Evolutionary conservation across 257 asterid species (phyloP), one percentile per base, ranked within the genome.

Genomic region (Solanum paucissectum): DNA sequence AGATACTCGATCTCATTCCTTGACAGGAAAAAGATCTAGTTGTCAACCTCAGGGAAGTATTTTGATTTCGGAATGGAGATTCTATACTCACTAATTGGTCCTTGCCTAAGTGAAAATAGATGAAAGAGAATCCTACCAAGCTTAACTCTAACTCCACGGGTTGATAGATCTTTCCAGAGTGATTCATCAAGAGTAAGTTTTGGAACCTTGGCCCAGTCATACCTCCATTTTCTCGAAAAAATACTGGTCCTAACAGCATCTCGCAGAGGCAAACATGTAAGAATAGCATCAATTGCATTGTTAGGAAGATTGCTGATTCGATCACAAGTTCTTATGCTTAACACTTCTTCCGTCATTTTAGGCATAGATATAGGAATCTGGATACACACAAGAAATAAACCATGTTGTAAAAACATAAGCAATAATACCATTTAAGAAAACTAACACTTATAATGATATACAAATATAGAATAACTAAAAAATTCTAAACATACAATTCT

Each of bases 181-280:
- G 73, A 40, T 40, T 32, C 18, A 40, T 87, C 86, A 42, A 87
- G 69, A 60, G 68, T 62, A 21, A 87, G 46, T 25, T 62, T 44
- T 14, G 83, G 81, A 40, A 87, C 34, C 11, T 60, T 27, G 33
- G 34, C 37, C 89, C 87, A 87, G 38, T 18, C 62, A 81, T 64
- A 77, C 37, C 36, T 21, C 89, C 89, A 87, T 60, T 87, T 44
- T 27, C 76, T 87, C 52, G 89, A 81, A 36, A 79, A 46, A 11
- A 87, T 46, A 32, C 89, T 79, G 7, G 89, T 87, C 82, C 86
- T 87, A 8, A 52, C 40, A 14, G 83, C 83, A 76, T 77, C 89
- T 38, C 36, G 86, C 12, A 40, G 44, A 16, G 86, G 76, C 86
- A 87, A 79, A 40, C 82, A 4, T 49, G 36, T 27, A 16, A 87